phyloP scores from a whole-genome alignment of 768 basidiomycete genomes.

The Phylloporus sp. region DNA sequence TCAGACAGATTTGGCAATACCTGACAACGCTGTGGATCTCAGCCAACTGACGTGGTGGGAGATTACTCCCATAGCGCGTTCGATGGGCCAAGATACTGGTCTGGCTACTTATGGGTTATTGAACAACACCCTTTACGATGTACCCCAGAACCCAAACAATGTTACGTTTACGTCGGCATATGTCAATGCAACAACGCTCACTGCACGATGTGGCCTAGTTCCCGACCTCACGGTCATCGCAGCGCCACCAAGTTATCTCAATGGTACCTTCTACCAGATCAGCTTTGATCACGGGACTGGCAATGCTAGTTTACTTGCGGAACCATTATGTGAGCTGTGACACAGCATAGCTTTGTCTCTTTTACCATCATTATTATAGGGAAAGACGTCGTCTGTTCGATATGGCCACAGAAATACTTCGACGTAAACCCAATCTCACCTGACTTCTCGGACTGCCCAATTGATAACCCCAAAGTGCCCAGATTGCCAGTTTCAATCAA shows the following conservation, averaged over 20 bases:
- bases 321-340: not conserved
- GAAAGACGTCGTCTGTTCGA: not conserved
- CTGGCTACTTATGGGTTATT: too few relatives aligned
- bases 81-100: not conserved
- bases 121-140: not conserved
- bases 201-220: not conserved
- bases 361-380: not conserved
- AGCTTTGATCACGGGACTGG: too few relatives aligned
- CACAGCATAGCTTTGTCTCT: too few relatives aligned
- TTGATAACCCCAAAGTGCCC: not conserved
- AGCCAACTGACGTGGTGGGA: not conserved
- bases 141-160: not conserved
- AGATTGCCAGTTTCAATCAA: too few relatives aligned
- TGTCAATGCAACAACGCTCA: not conserved
- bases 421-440: too few relatives aligned
- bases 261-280: not conserved
- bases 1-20: not conserved
- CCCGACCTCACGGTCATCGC: not conserved
- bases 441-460: not conserved
- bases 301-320: too few relatives aligned
- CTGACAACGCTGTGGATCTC: not conserved
- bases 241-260: not conserved
- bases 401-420: not conserved
- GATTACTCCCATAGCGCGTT: not conserved
- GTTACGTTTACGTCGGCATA: too few relatives aligned